These are phyloP conservation scores for Globisporangium cederbergense DNA, from an alignment of 352 stramenopile species.

Conservation along the genomic window DNA sequence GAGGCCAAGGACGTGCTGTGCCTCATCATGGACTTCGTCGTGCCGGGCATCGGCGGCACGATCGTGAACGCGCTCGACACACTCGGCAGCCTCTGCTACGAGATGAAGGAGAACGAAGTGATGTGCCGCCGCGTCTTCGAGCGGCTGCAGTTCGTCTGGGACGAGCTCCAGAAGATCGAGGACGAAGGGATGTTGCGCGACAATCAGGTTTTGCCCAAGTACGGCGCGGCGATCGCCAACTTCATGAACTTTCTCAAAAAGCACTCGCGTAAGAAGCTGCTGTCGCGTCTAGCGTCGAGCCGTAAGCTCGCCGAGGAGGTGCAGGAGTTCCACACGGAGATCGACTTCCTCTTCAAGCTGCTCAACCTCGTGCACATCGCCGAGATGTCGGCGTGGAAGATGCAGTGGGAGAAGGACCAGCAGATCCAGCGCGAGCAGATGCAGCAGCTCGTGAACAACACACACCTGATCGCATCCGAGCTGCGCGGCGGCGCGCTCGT, in stretches of 20 bases:
- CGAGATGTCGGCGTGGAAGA: constrained; percentile 18
- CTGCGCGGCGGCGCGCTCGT: constrained; percentile 13
- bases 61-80: constrained; percentile 29
- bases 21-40: constrained; percentile 23
- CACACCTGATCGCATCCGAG: constrained; percentile 12
- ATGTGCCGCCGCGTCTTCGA: constrained; percentile 19
- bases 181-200: constrained; percentile 30
- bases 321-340: constrained; percentile 20
- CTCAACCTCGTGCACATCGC: constrained; percentile 23
- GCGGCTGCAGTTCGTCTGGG: constrained; percentile 27
- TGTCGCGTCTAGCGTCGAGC: constrained; percentile 16
- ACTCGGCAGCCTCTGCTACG: constrained; percentile 23
- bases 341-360: constrained; percentile 21
- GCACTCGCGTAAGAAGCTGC: constrained; percentile 19
- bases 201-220: constrained; percentile 34
- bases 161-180: constrained; percentile 36
- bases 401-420: constrained; percentile 20
- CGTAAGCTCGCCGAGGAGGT: constrained; percentile 16
- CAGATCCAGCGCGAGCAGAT: constrained; percentile 13
- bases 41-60: constrained; percentile 31
- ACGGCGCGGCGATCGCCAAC: constrained; percentile 26
- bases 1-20: constrained; percentile 11
- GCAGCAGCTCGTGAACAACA: constrained; percentile 18
- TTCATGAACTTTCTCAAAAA: constrained; percentile 29
- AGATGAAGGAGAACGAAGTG: constrained; percentile 25